These are phyloP conservation scores for Phenoliferia sp. DNA, from an alignment of 1,284 basidiomycete genomes.

Conservation along the genomic window DNA sequence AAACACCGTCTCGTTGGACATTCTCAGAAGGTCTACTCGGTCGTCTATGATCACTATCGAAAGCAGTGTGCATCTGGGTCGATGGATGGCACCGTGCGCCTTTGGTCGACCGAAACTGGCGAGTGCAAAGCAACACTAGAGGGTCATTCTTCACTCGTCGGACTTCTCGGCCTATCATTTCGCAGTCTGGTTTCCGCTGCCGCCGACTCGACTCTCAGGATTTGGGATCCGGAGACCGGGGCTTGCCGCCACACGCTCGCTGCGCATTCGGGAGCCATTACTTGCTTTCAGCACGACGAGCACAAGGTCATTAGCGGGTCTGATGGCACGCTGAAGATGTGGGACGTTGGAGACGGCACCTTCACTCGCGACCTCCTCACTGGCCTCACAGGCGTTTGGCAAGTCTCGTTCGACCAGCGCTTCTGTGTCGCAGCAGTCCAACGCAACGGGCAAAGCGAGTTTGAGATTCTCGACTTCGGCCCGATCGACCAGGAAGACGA, in stretches of 20 bases:
- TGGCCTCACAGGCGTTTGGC: constrained; percentile 88
- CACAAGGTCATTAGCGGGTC: constrained; percentile 89
- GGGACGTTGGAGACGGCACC: constrained; percentile 80
- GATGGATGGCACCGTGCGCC: constrained; percentile 90
- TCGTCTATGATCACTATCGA: constrained; percentile 52
- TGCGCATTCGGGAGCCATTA: constrained; percentile 88
- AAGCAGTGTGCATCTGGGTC: constrained; percentile 89
- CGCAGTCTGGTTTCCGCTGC: constrained; percentile 87
- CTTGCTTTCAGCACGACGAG: constrained; percentile 95
- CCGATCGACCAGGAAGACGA: constrained; percentile 17
- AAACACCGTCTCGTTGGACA: constrained; percentile 78
- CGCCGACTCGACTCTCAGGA: constrained; percentile 82
- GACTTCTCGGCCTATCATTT: constrained; percentile 54
- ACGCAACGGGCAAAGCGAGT: constrained; percentile 34
- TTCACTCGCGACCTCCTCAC: constrained; percentile 79
- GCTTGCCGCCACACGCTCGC: constrained; percentile 71
- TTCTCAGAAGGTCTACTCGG: constrained; percentile 85
- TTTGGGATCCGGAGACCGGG: constrained; percentile 84
- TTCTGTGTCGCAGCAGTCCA: constrained; percentile 77
- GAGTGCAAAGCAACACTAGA: constrained; percentile 67
- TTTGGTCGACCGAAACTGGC: constrained; percentile 81
- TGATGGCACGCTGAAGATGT: constrained; percentile 94
- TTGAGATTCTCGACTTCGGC: constrained; percentile 35
- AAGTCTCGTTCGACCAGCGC: constrained; percentile 84
- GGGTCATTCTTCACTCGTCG: constrained; percentile 40